Percentiles rank a stretch among this genome's conserved stretches.
These are phyloP conservation scores for Aristolochia fimbriata DNA, from an alignment of 164 flowering plant genomes.

Conservation along the genomic window DNA sequence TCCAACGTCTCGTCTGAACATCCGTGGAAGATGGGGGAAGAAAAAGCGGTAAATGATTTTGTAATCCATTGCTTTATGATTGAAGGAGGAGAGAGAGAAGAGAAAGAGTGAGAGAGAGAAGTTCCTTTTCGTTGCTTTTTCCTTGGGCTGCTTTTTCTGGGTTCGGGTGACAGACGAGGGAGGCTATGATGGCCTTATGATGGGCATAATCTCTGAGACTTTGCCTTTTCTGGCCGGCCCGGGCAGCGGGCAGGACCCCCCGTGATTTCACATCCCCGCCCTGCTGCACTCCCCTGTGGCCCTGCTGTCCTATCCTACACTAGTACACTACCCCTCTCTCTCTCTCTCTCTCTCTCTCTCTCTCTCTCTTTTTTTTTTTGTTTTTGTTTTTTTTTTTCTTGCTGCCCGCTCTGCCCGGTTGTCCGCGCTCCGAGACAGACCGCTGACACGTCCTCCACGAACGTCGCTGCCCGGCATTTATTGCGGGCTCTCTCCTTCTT, in stretches of 20 bases:
- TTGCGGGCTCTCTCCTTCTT: constrained; percentile 1
- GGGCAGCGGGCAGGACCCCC: constrained; percentile 9
- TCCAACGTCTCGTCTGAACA: neutral
- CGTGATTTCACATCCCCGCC: neutral
- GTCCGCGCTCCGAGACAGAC: constrained; percentile 2
- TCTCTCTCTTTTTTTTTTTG: too few relatives aligned
- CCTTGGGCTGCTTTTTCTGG: neutral
- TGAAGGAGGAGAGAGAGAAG: constrained; percentile 3
- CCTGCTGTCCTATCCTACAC: constrained; percentile 7
- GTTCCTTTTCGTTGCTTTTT: neutral
- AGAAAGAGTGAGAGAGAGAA: neutral
- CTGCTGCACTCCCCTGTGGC: neutral
- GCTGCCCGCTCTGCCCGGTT: neutral
- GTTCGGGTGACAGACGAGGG: neutral
- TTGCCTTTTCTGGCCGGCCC: neutral
- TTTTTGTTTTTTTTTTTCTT: neutral
- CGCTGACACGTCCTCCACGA: constrained; percentile 15
- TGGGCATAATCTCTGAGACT: constrained; percentile 13
- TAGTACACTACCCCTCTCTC: too few relatives aligned
- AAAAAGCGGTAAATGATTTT: constrained; percentile 18
- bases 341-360: too few relatives aligned
- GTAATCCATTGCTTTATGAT: constrained; percentile 31
- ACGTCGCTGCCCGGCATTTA: constrained; percentile 16
- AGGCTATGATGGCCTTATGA: constrained; percentile 22
- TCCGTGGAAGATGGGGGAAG: constrained; percentile 1